phyloP scores from a whole-genome alignment of 345 rosid genomes.

The Sonneratia caseolaris region DNA sequence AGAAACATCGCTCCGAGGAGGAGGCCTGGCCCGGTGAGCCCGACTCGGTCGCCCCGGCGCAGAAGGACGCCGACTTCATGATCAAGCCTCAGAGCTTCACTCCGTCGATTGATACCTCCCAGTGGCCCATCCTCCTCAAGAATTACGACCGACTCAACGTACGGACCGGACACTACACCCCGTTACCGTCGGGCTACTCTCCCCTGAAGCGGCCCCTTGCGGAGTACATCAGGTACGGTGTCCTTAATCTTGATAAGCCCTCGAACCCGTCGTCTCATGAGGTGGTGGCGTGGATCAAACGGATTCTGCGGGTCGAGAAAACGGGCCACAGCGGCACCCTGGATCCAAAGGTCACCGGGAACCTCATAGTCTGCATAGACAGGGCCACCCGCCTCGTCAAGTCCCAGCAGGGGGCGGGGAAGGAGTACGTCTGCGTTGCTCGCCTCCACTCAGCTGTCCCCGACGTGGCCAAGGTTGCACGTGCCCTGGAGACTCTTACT shows the following conservation, averaged over 20 bases:
- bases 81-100: slow-evolving; percentile 80
- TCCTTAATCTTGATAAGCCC: slow-evolving; percentile 85
- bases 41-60: slow-evolving; percentile 6
- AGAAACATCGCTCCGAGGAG: slow-evolving; percentile 14
- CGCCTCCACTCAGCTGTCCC: slow-evolving; percentile 69
- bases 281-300: slow-evolving; percentile 97
- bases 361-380: slow-evolving; percentile 83
- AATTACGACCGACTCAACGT: slow-evolving; percentile 90
- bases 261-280: slow-evolving; percentile 96
- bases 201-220: slow-evolving; percentile 83
- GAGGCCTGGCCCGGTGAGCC: slow-evolving; percentile 1
- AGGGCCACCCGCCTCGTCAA: slow-evolving; percentile 92
- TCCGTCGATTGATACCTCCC: slow-evolving; percentile 70
- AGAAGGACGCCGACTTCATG: slow-evolving; percentile 37
- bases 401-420: slow-evolving; percentile 95
- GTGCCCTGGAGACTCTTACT: slow-evolving; percentile 74
- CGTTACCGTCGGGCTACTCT: slow-evolving; percentile 69
- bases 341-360: slow-evolving; percentile 94
- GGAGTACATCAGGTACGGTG: slow-evolving; percentile 77
- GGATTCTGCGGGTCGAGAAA: slow-evolving; percentile 81
- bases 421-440: slow-evolving; percentile 84
- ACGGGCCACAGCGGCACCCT: slow-evolving; percentile 95
- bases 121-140: slow-evolving; percentile 89
- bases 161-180: slow-evolving; percentile 96
- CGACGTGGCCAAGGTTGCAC: slow-evolving; percentile 68